Evolutionary conservation across 108 stramenopile species (phyloP), one percentile per base, ranked within the genome.

Genomic region (Nitzschia sp.): DNA sequence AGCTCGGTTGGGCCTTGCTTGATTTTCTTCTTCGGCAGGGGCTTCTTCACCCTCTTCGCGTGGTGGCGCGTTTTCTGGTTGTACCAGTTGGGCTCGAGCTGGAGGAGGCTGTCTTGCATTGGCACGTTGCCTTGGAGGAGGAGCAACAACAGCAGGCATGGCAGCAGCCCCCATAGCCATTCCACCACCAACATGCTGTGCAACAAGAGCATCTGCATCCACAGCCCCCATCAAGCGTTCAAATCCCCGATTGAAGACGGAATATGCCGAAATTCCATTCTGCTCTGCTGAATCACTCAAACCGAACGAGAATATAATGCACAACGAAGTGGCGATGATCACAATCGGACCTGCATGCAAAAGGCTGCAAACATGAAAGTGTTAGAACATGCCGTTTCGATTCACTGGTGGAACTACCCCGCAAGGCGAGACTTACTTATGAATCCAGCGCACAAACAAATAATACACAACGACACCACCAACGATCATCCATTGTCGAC

Each of bases 241-340:
- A 71, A 88, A 81, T 6, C 92, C 89, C 10, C 86, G 75, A 83
- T 93, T 93, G 61, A 93, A 93, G 2, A 90, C 92, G 34, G 80
- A 67, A 51, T 93, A 93, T 3, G 92, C 92, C 15, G 81, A 84
- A 10, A 90, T 51, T n/a, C 78, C 79, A n/a, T 63, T 53, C 0
- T 34, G 46, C 2, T 85, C 79, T 10, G 73, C 79, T 17, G 88
- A 81, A 21, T 89, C 88, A n/a, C 86, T 79, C 65, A 90, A 60
- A 15, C 91, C 91, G 44, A 88, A 63, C 0, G 92, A 89, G 71
- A 89, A 90, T 53, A 93, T 83, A 7, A 75, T 25, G 17, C 62
- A 39, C 14, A 89, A 43, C 0, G 70, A 71, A 3, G 87, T 90
- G 3, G 76, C 9, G 21, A 93, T 87, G 11, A 93, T 19, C 7